phyloP scores from a whole-genome alignment of 2,329 filamentous ascomycete genomes.

The Aspergillus sp. region DNA sequence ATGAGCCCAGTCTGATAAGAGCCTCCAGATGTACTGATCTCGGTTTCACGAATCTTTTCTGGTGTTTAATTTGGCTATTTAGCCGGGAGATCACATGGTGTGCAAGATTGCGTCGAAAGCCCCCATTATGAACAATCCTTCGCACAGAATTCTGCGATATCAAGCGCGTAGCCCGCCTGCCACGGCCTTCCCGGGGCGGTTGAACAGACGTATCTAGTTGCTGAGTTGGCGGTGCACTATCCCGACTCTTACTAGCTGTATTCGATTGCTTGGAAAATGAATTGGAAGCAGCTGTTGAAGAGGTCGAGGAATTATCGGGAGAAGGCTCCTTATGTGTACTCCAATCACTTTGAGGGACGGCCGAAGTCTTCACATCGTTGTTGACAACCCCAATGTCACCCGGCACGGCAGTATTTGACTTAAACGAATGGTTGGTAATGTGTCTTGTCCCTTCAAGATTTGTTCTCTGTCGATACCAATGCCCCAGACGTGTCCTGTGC shows the following conservation, averaged over 20 bases:
- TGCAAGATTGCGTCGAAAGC: constrained; percentile 8
- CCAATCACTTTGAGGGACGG: background rate
- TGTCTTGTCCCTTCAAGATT: constrained; percentile 3
- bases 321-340: too few species aligned
- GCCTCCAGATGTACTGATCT: constrained; percentile 15
- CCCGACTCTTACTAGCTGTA: too few species aligned
- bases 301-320: too few species aligned
- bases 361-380: constrained; percentile 1
- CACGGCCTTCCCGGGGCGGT: too few species aligned
- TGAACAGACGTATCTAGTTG: too few species aligned
- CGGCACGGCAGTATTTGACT: constrained; percentile 1
- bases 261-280: too few species aligned
- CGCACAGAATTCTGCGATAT: constrained; percentile 1
- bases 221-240: too few species aligned
- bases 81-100: constrained; percentile 8
- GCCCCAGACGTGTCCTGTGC: constrained; percentile 11
- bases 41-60: constrained; percentile 13
- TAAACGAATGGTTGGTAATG: constrained; percentile 8
- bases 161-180: too few species aligned
- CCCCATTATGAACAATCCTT: constrained; percentile 3
- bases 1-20: constrained; percentile 15
- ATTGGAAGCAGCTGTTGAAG: too few species aligned
- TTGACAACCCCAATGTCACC: background rate
- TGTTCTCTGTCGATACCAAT: constrained; percentile 17
- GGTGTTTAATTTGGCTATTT: constrained; percentile 11